A percentile compares a stretch with the other conserved stretches of the same genome.
Evolutionary conservation across 225 moss, liverwort and hornwort genomes (phyloP).

Genomic region (Physcomitrium patens): DNA sequence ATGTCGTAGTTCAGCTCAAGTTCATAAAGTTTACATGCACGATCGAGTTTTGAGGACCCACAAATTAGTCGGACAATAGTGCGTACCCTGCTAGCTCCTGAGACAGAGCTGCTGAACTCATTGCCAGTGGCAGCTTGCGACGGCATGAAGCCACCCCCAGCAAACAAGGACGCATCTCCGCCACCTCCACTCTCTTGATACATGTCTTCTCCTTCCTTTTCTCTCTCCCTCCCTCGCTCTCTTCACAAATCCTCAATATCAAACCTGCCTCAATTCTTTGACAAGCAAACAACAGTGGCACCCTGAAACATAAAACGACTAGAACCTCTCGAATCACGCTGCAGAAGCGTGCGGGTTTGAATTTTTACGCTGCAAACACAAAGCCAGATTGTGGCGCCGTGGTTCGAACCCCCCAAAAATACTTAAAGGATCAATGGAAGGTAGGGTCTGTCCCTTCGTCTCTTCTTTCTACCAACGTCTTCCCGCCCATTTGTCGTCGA

Average conservation of each 20-base stretch:
- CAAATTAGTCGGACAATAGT: neutral
- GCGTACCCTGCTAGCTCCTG: constrained; percentile 43
- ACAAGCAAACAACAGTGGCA: neutral
- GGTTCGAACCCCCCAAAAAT: neutral
- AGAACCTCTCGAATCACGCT: neutral
- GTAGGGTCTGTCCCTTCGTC: neutral
- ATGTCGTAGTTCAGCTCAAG: neutral
- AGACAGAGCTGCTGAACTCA: constrained; percentile 47
- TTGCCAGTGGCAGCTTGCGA: constrained; percentile 62
- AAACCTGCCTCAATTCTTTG: neutral
- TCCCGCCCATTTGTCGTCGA: constrained; percentile 41
- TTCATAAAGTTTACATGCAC: neutral
- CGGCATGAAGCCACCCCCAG: constrained; percentile 95
- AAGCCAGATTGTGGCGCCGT: too few relatives aligned
- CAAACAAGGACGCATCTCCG: constrained; percentile 77
- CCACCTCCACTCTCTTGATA: constrained; percentile 68
- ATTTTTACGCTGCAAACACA: too few relatives aligned
- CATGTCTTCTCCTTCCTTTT: constrained; percentile 34
- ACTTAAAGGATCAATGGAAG: neutral
- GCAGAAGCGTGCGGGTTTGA: too few relatives aligned
- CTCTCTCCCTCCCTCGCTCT: neutral
- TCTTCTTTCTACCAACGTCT: constrained; percentile 10
- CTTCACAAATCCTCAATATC: neutral
- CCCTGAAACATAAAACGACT: neutral
- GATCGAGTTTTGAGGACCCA: constrained; percentile 16